A percentile compares a stretch with the other conserved stretches of the same genome.
Conservation (phyloP, 1,139 yeast species). For the Pichia cactophila region DNA sequence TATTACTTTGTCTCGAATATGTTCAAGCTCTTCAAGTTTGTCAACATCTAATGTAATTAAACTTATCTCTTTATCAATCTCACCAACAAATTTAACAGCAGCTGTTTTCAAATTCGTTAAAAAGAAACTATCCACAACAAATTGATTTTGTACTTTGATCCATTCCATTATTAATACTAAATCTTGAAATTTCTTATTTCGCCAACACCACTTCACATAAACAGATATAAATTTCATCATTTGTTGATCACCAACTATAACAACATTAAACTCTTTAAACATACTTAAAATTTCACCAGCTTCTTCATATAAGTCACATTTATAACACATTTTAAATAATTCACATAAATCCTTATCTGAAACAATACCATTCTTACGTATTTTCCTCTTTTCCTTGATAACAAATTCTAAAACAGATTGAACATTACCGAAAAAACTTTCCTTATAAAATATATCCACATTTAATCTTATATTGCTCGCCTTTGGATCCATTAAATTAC, state of each 20-base stretch:
- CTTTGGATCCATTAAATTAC: constrained; percentile 12
- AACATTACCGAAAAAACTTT: constrained; percentile 10
- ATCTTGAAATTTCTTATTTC: constrained; percentile 13
- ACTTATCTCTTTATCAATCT: constrained; percentile 3
- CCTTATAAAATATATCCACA: constrained; percentile 19
- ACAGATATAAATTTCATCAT: constrained; percentile 16
- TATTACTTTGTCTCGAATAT: constrained; percentile 3
- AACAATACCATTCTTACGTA: constrained; percentile 3
- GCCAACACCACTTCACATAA: constrained; percentile 17
- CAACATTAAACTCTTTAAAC: constrained; percentile 2
- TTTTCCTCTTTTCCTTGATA: constrained; percentile 4
- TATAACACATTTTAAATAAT: constrained; percentile 12
- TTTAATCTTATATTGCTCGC: constrained; percentile 12
- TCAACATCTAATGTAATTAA: not conserved
- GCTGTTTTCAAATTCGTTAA: constrained; percentile 10
- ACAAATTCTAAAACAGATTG: constrained; percentile 6
- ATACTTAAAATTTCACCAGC: constrained; percentile 1
- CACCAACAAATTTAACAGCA: constrained; percentile 2
- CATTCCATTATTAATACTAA: constrained; percentile 17
- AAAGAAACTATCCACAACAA: constrained; percentile 17
- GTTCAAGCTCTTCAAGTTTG: constrained; percentile 5
- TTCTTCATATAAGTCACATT: constrained; percentile 8
- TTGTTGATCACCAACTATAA: constrained; percentile 14
- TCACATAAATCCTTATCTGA: constrained; percentile 8
- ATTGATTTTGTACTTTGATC: constrained; percentile 15